Percentiles rank a stretch among this genome's conserved stretches.
Conservation (phyloP, 495 filamentous ascomycete species). For the Annulohypoxylon maeteangense region DNA sequence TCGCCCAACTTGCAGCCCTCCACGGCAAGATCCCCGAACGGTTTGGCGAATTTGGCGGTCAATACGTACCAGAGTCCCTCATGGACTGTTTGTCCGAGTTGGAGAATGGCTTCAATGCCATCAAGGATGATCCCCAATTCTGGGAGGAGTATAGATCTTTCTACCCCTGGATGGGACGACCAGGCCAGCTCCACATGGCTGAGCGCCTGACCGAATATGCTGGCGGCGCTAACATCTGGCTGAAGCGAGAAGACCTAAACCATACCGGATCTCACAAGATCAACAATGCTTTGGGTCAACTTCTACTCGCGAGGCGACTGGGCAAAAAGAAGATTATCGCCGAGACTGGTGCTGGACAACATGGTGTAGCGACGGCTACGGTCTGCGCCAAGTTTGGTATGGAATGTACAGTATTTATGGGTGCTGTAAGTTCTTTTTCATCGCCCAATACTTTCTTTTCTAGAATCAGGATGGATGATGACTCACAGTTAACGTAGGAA, state of each 20-base stretch:
- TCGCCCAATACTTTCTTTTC: neutral
- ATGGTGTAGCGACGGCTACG: slow-evolving; percentile 94
- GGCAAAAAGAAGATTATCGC: slow-evolving; percentile 96
- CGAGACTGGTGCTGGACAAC: slow-evolving; percentile 95
- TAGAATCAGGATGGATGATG: neutral
- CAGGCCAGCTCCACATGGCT: slow-evolving; percentile 89
- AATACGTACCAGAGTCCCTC: slow-evolving; percentile 96
- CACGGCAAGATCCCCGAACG: slow-evolving; percentile 75
- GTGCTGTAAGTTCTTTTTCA: slow-evolving; percentile 62
- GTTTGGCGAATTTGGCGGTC: slow-evolving; percentile 98
- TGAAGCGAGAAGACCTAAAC: slow-evolving; percentile 95
- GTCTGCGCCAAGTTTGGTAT: slow-evolving; percentile 97
- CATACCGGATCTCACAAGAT: slow-evolving; percentile 92
- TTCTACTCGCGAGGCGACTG: slow-evolving; percentile 80
- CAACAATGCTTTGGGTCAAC: slow-evolving; percentile 93
- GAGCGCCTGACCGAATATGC: slow-evolving; percentile 87
- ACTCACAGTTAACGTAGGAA: slow-evolving; percentile 60
- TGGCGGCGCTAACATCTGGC: slow-evolving; percentile 92
- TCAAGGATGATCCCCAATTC: slow-evolving; percentile 86
- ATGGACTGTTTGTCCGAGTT: slow-evolving; percentile 97
- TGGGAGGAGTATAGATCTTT: slow-evolving; percentile 98
- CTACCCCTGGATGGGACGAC: slow-evolving; percentile 97
- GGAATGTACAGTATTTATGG: slow-evolving; percentile 97
- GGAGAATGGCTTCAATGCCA: slow-evolving; percentile 88
- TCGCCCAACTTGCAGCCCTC: slow-evolving; percentile 57